These are phyloP conservation scores for Thelonectria blattea DNA, from an alignment of 2,329 filamentous ascomycete genomes.

Conservation along the genomic window DNA sequence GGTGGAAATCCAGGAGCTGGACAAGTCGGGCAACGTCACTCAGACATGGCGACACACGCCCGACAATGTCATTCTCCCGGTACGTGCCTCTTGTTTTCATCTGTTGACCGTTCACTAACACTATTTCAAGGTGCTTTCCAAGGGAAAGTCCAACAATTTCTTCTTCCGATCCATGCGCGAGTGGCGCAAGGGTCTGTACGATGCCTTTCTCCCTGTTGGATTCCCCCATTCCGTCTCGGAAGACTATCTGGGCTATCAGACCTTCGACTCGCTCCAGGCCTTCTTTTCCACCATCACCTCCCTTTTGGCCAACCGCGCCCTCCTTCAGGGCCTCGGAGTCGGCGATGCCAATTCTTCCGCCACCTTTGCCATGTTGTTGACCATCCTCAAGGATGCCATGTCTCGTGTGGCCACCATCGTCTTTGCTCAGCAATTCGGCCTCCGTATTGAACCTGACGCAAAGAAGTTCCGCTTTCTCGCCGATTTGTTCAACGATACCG, in stretches of 20 bases:
- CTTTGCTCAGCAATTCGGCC: conserved; percentile 83
- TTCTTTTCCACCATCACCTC: conserved; percentile 84
- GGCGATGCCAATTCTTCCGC: conserved; percentile 80
- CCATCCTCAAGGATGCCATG: conserved; percentile 81
- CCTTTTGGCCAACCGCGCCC: conserved; percentile 80
- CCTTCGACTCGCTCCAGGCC: conserved; percentile 78
- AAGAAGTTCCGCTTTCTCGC: conserved; percentile 88
- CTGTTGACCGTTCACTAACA: conserved; percentile 3
- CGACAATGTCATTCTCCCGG: conserved; percentile 36
- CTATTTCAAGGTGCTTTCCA: conserved; percentile 32
- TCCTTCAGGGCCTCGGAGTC: conserved; percentile 81
- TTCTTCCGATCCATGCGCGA: conserved; percentile 41
- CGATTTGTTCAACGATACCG: conserved; percentile 86
- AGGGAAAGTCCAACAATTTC: conserved; percentile 30
- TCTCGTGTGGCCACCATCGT: conserved; percentile 84
- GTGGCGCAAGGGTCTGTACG: conserved; percentile 54
- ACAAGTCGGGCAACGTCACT: conserved; percentile 46
- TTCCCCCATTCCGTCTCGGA: conserved; percentile 85
- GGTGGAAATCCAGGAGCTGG: conserved; percentile 45
- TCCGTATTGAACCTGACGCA: conserved; percentile 85
- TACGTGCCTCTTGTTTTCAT: conserved; percentile 21
- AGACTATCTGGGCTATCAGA: conserved; percentile 80
- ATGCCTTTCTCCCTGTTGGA: conserved; percentile 85
- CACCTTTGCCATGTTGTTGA: conserved; percentile 81
- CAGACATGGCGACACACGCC: conserved; percentile 44